Conservation (phyloP, 106 monocot species). For the Alisma plantagoaquatica region DNA sequence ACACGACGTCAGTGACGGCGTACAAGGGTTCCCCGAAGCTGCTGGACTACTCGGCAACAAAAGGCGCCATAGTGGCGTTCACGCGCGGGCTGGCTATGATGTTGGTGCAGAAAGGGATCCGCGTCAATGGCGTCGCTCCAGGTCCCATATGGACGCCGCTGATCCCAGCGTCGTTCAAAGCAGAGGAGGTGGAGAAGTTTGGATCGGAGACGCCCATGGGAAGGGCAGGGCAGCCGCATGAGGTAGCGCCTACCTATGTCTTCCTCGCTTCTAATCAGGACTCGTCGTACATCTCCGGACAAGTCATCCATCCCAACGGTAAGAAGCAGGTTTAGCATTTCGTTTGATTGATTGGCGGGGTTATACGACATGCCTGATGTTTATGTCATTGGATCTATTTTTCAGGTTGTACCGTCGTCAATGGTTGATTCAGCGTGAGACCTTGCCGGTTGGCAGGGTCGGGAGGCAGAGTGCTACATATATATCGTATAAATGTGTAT, state of each 20-base stretch:
- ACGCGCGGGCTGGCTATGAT: conserved; percentile 47
- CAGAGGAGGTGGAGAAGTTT: conserved; percentile 39
- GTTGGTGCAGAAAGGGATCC: conserved; percentile 47
- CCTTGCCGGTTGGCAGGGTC: too few relatives aligned
- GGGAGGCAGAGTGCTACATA: too few relatives aligned
- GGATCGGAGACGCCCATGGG: conserved; percentile 59
- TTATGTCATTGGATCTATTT: too few relatives aligned
- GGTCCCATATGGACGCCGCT: conserved; percentile 73
- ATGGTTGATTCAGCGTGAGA: too few relatives aligned
- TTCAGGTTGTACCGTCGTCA: neutral
- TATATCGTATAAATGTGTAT: too few relatives aligned
- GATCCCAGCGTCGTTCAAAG: conserved; percentile 49
- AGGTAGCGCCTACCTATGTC: conserved; percentile 54
- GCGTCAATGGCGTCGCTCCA: conserved; percentile 70
- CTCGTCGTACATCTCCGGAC: conserved; percentile 47
- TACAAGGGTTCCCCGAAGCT: conserved; percentile 48
- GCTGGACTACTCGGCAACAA: conserved; percentile 66
- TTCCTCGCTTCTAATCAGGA: conserved; percentile 33
- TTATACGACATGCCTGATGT: too few relatives aligned
- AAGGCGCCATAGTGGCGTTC: conserved; percentile 70
- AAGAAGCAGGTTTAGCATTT: too few relatives aligned
- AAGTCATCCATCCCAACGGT: conserved; percentile 50
- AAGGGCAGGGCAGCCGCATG: conserved; percentile 46
- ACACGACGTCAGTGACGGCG: conserved; percentile 59
- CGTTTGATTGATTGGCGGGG: too few relatives aligned